These are phyloP conservation scores for Nitzschia inconspicua DNA, from an alignment of 108 stramenopile species.

Conservation along the genomic window DNA sequence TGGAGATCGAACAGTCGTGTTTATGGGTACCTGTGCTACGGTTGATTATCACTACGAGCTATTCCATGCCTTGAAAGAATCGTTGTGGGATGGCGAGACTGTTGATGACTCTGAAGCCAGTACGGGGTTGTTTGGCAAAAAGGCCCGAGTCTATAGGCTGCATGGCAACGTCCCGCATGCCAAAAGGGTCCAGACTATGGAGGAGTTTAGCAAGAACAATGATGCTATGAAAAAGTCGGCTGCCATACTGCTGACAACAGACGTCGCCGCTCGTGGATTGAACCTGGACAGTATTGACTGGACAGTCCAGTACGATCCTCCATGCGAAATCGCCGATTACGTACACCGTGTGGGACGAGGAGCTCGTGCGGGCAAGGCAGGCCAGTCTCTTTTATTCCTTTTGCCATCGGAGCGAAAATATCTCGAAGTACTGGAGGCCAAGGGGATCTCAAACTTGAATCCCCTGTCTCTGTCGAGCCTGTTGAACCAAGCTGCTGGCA, in stretches of 20 bases:
- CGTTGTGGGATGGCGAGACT: slow-evolving; percentile 33
- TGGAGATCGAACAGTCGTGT: slow-evolving; percentile 84
- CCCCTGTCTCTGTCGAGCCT: slow-evolving; percentile 73
- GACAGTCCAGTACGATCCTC: slow-evolving; percentile 94
- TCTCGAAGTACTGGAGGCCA: slow-evolving; percentile 70
- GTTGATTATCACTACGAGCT: slow-evolving; percentile 90
- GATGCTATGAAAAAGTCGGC: slow-evolving; percentile 11
- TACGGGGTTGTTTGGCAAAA: slow-evolving; percentile 55
- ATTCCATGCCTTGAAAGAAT: slow-evolving; percentile 48
- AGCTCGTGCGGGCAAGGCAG: slow-evolving; percentile 82
- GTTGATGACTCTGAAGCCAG: background rate
- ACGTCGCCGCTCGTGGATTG: slow-evolving; percentile 93
- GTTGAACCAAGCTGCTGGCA: slow-evolving; percentile 55
- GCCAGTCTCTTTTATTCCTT: slow-evolving; percentile 84
- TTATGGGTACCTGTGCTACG: slow-evolving; percentile 93
- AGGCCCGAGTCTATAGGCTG: slow-evolving; percentile 62
- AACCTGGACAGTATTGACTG: slow-evolving; percentile 84
- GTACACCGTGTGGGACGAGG: slow-evolving; percentile 90
- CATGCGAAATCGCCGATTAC: slow-evolving; percentile 87
- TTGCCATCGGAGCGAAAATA: slow-evolving; percentile 87
- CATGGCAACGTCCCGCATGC: slow-evolving; percentile 85
- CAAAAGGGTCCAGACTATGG: slow-evolving; percentile 59
- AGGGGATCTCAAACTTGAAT: slow-evolving; percentile 56
- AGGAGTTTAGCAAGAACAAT: slow-evolving; percentile 39
- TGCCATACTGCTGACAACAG: slow-evolving; percentile 82